Evolutionary conservation across 1,284 basidiomycete species (phyloP), one percentile per base, ranked within the genome.

Genomic region (Schizophyllum amplum): DNA sequence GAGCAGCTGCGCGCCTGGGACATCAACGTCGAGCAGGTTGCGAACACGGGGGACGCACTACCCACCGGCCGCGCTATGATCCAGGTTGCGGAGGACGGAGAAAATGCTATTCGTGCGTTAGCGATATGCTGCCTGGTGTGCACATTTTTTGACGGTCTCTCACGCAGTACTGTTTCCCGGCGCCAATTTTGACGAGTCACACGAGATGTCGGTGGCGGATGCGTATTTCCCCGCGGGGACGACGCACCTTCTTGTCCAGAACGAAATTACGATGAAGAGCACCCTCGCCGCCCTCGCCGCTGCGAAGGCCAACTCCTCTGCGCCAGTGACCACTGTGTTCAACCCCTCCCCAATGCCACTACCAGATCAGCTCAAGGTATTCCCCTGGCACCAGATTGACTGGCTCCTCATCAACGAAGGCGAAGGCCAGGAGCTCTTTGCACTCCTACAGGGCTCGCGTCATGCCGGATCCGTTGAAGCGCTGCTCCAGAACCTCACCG

Each of bases 381-480:
- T 84, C 61, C 78, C 79, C 1, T 84, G 81, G 81, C 54, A 66
- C 22, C 66, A 71, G 52, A 65, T 84, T 6, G 67, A 74, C 22
- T 84, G 81, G 81, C 66, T 83, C 22, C 67, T 83, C 53, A 72
- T 84, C 25, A 83, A 83, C 64, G 73, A 78, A 61, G 72, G 69
- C 6, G 82, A 84, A 65, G 78, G 75, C 0, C 57, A 61, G 13
- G 72, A 68, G 53, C 66, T 83, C 21, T 73, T 69, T 59, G 52
- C 62, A 17, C 61, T 64, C 21, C 58, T 74, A 21, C 60, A 55
- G 26, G 62, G 59, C 21, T 3, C 4, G 9, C 11, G 20, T 9
- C 15, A 21, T 9, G 20, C 48, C 5, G 24, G 24, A 3, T 13
- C 55, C 13, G 48, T 50, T 24, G 21, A 22, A 20, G 13, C 48